Conservation (phyloP, 1,139 yeast genomes). For the Hanseniaspora gamundiae region DNA sequence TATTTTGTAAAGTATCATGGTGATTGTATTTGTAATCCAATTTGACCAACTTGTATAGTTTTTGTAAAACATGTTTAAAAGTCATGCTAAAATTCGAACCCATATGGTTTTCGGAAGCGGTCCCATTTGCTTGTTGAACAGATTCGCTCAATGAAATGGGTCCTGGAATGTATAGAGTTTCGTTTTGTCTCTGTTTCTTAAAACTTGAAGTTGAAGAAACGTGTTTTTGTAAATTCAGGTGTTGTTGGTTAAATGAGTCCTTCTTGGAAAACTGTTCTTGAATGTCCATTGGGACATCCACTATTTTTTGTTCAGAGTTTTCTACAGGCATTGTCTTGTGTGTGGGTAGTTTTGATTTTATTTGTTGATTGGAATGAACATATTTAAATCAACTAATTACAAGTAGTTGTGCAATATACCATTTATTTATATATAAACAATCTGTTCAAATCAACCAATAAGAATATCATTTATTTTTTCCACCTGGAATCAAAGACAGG, state of each 20-base stretch:
- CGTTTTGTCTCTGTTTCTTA: neutral
- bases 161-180: slow-evolving; percentile 53
- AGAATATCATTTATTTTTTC: too few relatives aligned
- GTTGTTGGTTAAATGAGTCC: neutral
- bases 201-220: neutral
- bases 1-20: neutral
- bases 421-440: too few relatives aligned
- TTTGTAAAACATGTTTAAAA: slow-evolving; percentile 55
- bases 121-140: slow-evolving; percentile 72
- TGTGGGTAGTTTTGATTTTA: neutral
- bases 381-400: too few relatives aligned
- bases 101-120: slow-evolving; percentile 82
- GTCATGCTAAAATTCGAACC: slow-evolving; percentile 74
- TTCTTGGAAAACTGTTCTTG: neutral
- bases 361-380: too few relatives aligned
- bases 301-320: neutral
- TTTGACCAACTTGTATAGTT: slow-evolving; percentile 63
- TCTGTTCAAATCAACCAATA: too few relatives aligned
- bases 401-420: too few relatives aligned
- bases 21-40: slow-evolving; percentile 26
- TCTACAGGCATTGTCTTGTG: neutral
- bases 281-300: neutral
- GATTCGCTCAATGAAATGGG: slow-evolving; percentile 82
- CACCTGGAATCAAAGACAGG: too few relatives aligned
- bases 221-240: neutral